Conservation (phyloP, 371 early-diverging fungal genomes). For the Rhizomucor pusillus region DNA sequence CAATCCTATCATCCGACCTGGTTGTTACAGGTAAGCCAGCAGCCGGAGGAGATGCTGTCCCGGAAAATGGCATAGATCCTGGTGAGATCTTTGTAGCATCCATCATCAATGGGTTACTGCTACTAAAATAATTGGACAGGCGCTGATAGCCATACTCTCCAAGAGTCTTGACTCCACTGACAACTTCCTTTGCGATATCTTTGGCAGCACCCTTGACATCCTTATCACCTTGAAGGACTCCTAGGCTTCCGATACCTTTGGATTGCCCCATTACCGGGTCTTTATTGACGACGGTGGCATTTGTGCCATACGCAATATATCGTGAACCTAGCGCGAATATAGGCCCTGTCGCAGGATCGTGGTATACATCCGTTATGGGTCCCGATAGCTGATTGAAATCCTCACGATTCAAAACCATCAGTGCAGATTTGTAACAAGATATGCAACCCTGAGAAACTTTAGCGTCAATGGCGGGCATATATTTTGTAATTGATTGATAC, state of each 20-base stretch:
- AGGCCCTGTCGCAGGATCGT: constrained; percentile 32
- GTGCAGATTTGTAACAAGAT: background rate
- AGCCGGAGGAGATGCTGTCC: background rate
- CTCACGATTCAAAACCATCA: background rate
- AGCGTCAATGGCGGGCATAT: no score
- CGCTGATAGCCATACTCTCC: constrained; percentile 53
- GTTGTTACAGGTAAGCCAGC: background rate
- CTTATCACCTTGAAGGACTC: constrained; percentile 37
- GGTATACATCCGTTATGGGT: constrained; percentile 47
- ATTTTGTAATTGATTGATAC: background rate
- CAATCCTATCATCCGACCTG: constrained; percentile 1
- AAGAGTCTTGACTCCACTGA: constrained; percentile 65
- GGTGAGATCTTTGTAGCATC: background rate
- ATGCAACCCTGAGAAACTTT: constrained; percentile 1
- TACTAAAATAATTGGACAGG: constrained; percentile 44
- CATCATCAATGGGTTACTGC: background rate
- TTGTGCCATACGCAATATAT: constrained; percentile 64
- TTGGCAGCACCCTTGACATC: constrained; percentile 58
- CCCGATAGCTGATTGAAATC: constrained; percentile 15
- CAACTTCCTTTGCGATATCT: constrained; percentile 69
- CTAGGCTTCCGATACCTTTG: constrained; percentile 2
- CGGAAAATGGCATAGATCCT: background rate
- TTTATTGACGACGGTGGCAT: constrained; percentile 30
- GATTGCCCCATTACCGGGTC: constrained; percentile 24
- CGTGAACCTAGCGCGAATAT: constrained; percentile 59